Percentiles rank a stretch among this genome's conserved stretches.
Evolutionary conservation across 2,329 filamentous ascomycete genomes (phyloP).

Genomic region (Fusarium guadeloupense): DNA sequence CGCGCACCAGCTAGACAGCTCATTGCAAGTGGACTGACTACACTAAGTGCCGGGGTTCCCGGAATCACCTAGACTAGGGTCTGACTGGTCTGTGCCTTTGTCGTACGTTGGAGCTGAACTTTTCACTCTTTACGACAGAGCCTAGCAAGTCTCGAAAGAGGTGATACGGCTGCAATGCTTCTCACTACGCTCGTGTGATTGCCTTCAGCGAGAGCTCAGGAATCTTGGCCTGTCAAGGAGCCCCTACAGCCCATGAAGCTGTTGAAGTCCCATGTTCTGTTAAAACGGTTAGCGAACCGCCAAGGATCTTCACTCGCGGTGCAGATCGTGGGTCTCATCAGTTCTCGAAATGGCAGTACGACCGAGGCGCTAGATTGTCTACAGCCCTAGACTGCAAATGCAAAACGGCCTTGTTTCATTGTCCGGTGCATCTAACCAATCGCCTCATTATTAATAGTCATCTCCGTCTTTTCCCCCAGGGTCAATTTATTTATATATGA

Average conservation of each 20-base stretch:
- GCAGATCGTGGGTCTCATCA: neutral
- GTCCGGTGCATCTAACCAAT: constrained; percentile 9
- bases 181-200: too few species aligned
- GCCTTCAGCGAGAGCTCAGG: neutral
- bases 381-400: too few species aligned
- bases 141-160: too few species aligned
- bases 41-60: too few species aligned
- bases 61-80: too few species aligned
- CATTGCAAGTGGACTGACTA: too few species aligned
- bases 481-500: constrained; percentile 5
- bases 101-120: too few species aligned
- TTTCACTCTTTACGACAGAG: too few species aligned
- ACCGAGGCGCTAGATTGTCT: constrained; percentile 6
- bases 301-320: neutral
- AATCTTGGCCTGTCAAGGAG: neutral
- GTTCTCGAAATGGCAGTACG: constrained; percentile 21
- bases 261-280: neutral
- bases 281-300: neutral
- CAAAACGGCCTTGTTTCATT: constrained; percentile 1
- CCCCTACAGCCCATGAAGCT: neutral
- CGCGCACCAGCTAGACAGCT: too few species aligned
- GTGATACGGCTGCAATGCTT: too few species aligned
- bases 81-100: too few species aligned
- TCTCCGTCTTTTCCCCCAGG: constrained; percentile 15
- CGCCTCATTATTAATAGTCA: constrained; percentile 16